Evolutionary conservation across 140 eudicot species (phyloP).

Genomic region (Cichorium intybus): DNA sequence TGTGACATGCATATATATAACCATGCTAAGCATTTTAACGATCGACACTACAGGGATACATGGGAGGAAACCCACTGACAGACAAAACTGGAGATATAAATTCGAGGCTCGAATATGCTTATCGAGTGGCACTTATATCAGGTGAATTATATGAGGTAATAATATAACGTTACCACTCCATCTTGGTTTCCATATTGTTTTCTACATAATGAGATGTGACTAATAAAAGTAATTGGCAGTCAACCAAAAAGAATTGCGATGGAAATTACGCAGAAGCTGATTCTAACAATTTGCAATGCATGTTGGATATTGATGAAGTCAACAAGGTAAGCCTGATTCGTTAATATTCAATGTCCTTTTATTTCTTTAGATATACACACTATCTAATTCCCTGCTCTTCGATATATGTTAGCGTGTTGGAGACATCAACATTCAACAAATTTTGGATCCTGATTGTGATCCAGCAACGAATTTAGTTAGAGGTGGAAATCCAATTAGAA

Average conservation of each 20-base stretch:
- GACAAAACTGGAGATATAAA: conserved; percentile 29
- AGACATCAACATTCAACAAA: too few species aligned
- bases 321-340: conserved; percentile 18
- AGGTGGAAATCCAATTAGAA: too few species aligned
- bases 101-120: conserved; percentile 23
- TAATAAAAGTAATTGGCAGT: conserved; percentile 1
- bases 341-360: neutral
- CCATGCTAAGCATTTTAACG: too few species aligned
- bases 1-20: neutral
- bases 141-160: conserved; percentile 16
- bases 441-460: too few species aligned
- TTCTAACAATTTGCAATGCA: conserved; percentile 16
- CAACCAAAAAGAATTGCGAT: conserved; percentile 19
- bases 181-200: neutral
- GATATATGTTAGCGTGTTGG: too few species aligned
- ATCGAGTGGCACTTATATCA: conserved; percentile 23
- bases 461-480: too few species aligned
- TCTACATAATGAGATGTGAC: neutral
- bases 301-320: conserved; percentile 19
- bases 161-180: neutral
- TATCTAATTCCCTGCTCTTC: too few species aligned
- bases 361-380: neutral
- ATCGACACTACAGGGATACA: conserved; percentile 14
- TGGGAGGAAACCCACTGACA: conserved; percentile 30
- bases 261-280: conserved; percentile 31